Percentiles rank a stretch among this genome's conserved stretches.
These are phyloP conservation scores for Fusarium kyushuense DNA, from an alignment of 2,329 filamentous ascomycete genomes.

Conservation along the genomic window DNA sequence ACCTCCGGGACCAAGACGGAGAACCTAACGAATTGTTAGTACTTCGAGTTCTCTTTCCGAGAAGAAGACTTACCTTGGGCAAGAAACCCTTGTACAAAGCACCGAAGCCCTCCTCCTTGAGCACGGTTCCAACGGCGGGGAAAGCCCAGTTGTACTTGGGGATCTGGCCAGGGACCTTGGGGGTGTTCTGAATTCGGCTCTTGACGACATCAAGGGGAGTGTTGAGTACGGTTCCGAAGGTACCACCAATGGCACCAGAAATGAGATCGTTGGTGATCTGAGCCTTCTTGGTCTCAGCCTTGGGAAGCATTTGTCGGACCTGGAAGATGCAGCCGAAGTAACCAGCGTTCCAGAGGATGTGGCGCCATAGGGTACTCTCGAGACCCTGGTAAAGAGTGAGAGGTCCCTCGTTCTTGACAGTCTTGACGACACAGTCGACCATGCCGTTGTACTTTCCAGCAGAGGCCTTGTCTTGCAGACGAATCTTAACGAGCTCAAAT, in stretches of 20 bases:
- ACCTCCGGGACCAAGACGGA: constrained; percentile 66
- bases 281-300: constrained; percentile 80
- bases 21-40: constrained; percentile 49
- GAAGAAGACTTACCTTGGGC: constrained; percentile 83
- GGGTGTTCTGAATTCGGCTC: constrained; percentile 94
- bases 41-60: not conserved
- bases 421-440: constrained; percentile 84
- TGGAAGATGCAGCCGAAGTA: constrained; percentile 99
- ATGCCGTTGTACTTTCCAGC: constrained; percentile 88
- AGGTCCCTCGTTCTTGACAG: constrained; percentile 82
- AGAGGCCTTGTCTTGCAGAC: constrained; percentile 94
- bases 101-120: constrained; percentile 90
- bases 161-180: constrained; percentile 80
- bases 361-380: constrained; percentile 96
- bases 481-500: constrained; percentile 98
- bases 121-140: constrained; percentile 85
- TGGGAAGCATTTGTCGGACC: constrained; percentile 85
- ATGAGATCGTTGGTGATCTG: constrained; percentile 90
- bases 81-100: constrained; percentile 98
- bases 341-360: constrained; percentile 89
- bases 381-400: constrained; percentile 96
- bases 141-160: constrained; percentile 99
- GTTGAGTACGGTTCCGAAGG: constrained; percentile 88
- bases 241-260: constrained; percentile 89
- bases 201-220: constrained; percentile 98